Conservation (phyloP, 1,284 basidiomycete genomes). For the Sporisorium graminicola region DNA sequence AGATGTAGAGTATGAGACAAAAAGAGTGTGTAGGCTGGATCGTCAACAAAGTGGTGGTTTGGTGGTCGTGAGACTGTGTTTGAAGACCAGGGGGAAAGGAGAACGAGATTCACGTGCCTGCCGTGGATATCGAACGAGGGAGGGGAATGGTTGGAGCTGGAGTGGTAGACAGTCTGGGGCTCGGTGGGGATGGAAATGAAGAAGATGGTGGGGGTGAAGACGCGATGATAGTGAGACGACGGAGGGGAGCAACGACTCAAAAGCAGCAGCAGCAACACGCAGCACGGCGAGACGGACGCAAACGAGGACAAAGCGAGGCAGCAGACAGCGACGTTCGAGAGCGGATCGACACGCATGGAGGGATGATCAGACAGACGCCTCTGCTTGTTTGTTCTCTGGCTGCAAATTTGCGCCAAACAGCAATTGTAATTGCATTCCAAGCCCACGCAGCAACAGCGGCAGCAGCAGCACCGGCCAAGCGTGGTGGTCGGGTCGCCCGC, state of each 20-base stretch:
- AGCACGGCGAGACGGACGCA: neutral
- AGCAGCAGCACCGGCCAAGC: neutral
- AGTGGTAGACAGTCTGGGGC: neutral
- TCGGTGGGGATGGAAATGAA: conserved; percentile 13
- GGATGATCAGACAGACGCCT: neutral
- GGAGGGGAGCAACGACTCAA: neutral
- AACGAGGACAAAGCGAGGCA: neutral
- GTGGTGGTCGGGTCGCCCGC: neutral
- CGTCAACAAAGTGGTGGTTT: neutral
- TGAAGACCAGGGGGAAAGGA: neutral
- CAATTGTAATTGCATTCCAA: conserved; percentile 8
- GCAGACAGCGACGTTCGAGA: neutral
- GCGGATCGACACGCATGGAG: neutral
- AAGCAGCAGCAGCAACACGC: neutral
- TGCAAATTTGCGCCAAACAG: no score
- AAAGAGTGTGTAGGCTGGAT: neutral
- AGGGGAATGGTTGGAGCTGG: neutral
- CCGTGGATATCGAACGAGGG: conserved; percentile 25
- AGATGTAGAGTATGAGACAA: neutral
- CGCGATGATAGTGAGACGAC: neutral
- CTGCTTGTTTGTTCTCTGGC: neutral
- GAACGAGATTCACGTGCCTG: conserved; percentile 24
- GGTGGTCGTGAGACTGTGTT: conserved; percentile 16
- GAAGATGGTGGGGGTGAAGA: conserved; percentile 6
- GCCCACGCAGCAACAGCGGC: no score